phyloP scores from a whole-genome alignment of 1,139 yeast genomes.

The Nadsonia commutata region DNA sequence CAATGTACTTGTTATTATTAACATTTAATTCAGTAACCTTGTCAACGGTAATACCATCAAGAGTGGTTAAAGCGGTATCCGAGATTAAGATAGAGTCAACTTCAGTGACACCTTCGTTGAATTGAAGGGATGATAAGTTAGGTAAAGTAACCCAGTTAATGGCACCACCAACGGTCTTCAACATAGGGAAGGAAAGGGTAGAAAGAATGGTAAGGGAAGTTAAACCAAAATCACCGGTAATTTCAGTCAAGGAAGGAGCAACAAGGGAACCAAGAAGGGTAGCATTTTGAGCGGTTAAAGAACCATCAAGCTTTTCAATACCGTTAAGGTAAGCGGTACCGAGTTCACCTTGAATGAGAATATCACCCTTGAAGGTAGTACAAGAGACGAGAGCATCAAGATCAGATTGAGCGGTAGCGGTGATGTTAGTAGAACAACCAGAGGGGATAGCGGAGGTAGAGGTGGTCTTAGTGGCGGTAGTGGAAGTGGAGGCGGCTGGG shows the following conservation, averaged over 20 bases:
- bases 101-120: constrained; percentile 58
- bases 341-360: constrained; percentile 44
- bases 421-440: constrained; percentile 14
- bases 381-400: constrained; percentile 63
- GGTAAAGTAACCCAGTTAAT: constrained; percentile 74
- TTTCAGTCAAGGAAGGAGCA: constrained; percentile 66
- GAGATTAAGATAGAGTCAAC: constrained; percentile 64
- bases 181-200: constrained; percentile 59
- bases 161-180: constrained; percentile 59
- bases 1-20: constrained; percentile 72
- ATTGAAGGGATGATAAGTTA: constrained; percentile 54
- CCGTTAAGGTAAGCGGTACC: constrained; percentile 32
- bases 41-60: constrained; percentile 69
- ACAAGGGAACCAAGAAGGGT: constrained; percentile 45
- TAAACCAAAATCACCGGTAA: constrained; percentile 55
- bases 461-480: constrained; percentile 8
- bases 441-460: constrained; percentile 10
- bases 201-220: constrained; percentile 52
- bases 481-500: constrained; percentile 10
- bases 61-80: constrained; percentile 69
- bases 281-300: constrained; percentile 51
- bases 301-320: constrained; percentile 62
- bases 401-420: constrained; percentile 52
- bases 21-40: constrained; percentile 63
- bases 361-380: constrained; percentile 66